phyloP scores from a whole-genome alignment of 257 asterid species.

The Plantago ovata region DNA sequence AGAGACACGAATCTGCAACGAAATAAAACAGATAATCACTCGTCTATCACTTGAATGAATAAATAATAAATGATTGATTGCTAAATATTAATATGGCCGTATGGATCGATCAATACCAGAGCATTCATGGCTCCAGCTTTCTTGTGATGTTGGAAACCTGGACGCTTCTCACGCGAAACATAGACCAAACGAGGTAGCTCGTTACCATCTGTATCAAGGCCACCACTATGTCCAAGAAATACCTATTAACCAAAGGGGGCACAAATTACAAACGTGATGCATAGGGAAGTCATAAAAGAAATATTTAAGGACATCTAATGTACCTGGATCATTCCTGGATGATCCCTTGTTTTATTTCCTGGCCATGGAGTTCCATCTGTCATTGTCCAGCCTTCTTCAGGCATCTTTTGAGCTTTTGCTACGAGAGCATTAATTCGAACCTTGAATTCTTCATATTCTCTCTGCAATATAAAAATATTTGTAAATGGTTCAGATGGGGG shows the following conservation, averaged over 20 bases:
- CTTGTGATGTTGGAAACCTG: constrained; percentile 86
- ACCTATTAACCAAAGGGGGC: constrained; percentile 30
- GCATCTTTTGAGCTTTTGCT: constrained; percentile 76
- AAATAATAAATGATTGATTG: not conserved
- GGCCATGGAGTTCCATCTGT: constrained; percentile 86
- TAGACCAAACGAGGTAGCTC: constrained; percentile 78
- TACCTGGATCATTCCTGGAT: constrained; percentile 78
- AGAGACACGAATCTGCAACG: constrained; percentile 74
- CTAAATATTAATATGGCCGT: too few species aligned
- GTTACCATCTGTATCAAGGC: constrained; percentile 71
- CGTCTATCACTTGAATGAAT: constrained; percentile 6
- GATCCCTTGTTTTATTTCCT: constrained; percentile 68
- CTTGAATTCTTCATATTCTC: constrained; percentile 76
- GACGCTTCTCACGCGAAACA: constrained; percentile 84
- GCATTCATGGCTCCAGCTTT: constrained; percentile 91
- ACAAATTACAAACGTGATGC: constrained; percentile 14
- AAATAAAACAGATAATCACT: not conserved
- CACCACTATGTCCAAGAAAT: constrained; percentile 71
- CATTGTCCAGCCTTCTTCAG: constrained; percentile 89
- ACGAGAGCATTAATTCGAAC: constrained; percentile 67
- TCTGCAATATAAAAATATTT: constrained; percentile 33
- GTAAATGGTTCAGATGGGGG: not conserved
- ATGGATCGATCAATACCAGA: constrained; percentile 36
- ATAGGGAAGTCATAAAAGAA: not conserved
- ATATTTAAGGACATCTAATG: not conserved